Evolutionary conservation across 2,329 filamentous ascomycete species (phyloP).

Genomic region (Westerdykella ornata): DNA sequence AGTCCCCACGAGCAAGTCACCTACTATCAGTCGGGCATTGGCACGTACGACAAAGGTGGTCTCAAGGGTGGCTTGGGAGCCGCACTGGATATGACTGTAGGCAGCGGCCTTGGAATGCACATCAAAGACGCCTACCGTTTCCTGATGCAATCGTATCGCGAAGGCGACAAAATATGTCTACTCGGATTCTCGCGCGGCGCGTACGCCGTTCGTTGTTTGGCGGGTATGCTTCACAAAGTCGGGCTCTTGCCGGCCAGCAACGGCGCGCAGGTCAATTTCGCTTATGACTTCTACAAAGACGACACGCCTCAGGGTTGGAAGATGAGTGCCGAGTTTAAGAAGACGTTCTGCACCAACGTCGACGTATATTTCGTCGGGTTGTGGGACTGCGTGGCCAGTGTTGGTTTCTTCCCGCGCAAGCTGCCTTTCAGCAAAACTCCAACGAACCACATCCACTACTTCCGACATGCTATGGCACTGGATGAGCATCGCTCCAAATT

Average conservation of each 20-base stretch:
- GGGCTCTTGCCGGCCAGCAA: slow-evolving; percentile 55
- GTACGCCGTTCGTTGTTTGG: slow-evolving; percentile 46
- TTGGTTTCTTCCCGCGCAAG: slow-evolving; percentile 40
- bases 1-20: slow-evolving; percentile 32
- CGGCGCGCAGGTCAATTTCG: slow-evolving; percentile 20
- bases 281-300: slow-evolving; percentile 44
- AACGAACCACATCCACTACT: slow-evolving; percentile 36
- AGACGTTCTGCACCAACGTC: slow-evolving; percentile 41
- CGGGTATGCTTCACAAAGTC: slow-evolving; percentile 75
- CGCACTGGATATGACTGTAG: slow-evolving; percentile 41
- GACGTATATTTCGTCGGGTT: slow-evolving; percentile 41
- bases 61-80: slow-evolving; percentile 37
- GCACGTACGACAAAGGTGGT: slow-evolving; percentile 40
- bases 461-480: slow-evolving; percentile 42
- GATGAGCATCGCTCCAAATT: slow-evolving; percentile 43
- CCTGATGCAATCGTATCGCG: slow-evolving; percentile 40
- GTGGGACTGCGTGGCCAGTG: slow-evolving; percentile 39
- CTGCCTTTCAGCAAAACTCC: slow-evolving; percentile 40
- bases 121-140: slow-evolving; percentile 36
- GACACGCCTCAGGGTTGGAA: slow-evolving; percentile 37
- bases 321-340: slow-evolving; percentile 41
- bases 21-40: slow-evolving; percentile 44
- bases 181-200: slow-evolving; percentile 42
- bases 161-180: slow-evolving; percentile 41
- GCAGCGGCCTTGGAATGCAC: slow-evolving; percentile 40